These are phyloP conservation scores for Phragmites australis DNA, from an alignment of 176 grass and related monocot species.

Conservation along the genomic window DNA sequence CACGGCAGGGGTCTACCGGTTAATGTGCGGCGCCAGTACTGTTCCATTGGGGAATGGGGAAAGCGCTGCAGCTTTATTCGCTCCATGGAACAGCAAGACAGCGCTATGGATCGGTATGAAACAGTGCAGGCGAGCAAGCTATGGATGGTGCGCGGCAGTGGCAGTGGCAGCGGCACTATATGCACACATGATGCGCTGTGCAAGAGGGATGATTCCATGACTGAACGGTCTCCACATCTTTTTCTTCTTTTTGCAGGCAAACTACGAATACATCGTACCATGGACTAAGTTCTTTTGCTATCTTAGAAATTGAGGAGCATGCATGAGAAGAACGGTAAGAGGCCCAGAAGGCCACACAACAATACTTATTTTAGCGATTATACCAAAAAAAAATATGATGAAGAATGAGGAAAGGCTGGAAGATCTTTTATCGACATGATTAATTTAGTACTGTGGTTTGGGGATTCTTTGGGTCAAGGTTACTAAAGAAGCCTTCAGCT, in stretches of 20 bases:
- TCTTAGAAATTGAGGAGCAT: conserved; percentile 13
- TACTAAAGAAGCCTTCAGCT: not conserved
- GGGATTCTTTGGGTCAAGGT: not conserved
- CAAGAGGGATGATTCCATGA: conserved; percentile 39
- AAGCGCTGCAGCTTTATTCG: conserved; percentile 52
- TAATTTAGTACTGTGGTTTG: not conserved
- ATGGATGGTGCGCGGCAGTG: conserved; percentile 20
- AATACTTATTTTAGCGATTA: not conserved
- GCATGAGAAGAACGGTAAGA: not conserved
- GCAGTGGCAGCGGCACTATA: conserved; percentile 45
- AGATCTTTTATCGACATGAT: not conserved
- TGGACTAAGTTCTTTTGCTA: not conserved
- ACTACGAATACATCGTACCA: conserved; percentile 33
- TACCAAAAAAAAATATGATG: not conserved
- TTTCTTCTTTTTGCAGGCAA: conserved; percentile 20
- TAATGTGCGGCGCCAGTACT: conserved; percentile 19
- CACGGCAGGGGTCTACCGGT: not conserved
- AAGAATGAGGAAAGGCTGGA: not conserved
- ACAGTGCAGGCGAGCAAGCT: conserved; percentile 16
- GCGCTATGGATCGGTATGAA: conserved; percentile 1
- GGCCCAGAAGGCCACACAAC: not conserved
- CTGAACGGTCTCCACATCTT: conserved; percentile 29
- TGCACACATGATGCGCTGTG: conserved; percentile 22
- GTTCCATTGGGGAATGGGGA: conserved; percentile 43
- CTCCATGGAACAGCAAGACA: conserved; percentile 20